Percentiles rank a stretch among this genome's conserved stretches.
These are phyloP conservation scores for Russula earlei DNA, from an alignment of 768 basidiomycete species.

Conservation along the genomic window DNA sequence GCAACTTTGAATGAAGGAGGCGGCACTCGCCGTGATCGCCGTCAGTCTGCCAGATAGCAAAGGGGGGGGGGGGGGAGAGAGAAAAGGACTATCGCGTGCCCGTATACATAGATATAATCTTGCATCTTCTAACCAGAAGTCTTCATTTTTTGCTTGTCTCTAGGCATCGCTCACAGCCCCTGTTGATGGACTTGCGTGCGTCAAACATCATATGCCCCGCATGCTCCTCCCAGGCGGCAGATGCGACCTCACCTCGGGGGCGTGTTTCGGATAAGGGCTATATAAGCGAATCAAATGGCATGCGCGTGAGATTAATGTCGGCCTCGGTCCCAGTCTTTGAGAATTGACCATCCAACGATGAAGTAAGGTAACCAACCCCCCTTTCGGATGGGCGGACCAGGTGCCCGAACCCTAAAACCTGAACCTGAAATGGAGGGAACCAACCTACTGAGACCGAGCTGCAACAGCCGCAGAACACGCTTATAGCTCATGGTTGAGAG, in stretches of 20 bases:
- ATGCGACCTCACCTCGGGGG: constrained; percentile 99
- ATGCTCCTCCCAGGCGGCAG: constrained; percentile 90
- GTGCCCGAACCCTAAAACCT: constrained; percentile 77
- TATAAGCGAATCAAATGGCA: constrained; percentile 92
- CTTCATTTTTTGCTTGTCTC: constrained; percentile 96
- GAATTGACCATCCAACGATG: constrained; percentile 78
- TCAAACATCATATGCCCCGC: constrained; percentile 95
- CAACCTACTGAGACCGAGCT: too few species aligned
- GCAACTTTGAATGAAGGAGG: too few species aligned
- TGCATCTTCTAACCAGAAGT: constrained; percentile 97
- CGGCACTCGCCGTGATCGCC: too few species aligned
- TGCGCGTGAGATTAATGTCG: constrained; percentile 94
- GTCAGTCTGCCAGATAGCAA: too few species aligned
- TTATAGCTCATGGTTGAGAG: too few species aligned
- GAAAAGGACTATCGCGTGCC: too few species aligned
- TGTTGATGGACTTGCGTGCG: constrained; percentile 89
- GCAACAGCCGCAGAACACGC: constrained; percentile 47
- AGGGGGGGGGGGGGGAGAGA: too few species aligned
- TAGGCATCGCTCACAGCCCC: constrained; percentile 91
- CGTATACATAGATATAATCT: constrained; percentile 78
- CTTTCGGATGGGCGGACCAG: constrained; percentile 90
- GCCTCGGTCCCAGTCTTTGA: constrained; percentile 89
- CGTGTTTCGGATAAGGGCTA: constrained; percentile 96
- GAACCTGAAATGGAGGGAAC: background rate
- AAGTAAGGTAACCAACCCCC: too few species aligned